phyloP scores from a whole-genome alignment of 2,329 filamentous ascomycete genomes.

The Tolypocladium sp. region DNA sequence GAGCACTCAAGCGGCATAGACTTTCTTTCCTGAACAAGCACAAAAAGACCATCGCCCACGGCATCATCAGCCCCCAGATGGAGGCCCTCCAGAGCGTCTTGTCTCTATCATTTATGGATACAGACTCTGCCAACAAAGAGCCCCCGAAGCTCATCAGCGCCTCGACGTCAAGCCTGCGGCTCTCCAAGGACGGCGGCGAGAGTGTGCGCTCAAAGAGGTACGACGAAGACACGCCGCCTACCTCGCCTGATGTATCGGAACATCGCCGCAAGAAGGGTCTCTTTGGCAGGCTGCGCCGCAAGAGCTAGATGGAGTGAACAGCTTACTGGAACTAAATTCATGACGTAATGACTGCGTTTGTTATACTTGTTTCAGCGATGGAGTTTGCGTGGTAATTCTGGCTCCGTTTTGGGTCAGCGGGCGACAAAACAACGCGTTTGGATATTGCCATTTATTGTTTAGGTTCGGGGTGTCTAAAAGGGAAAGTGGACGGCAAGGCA shows the following conservation, averaged over 20 bases:
- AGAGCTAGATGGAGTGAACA: neutral
- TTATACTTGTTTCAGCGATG: slow-evolving; percentile 9
- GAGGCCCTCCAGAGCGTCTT: slow-evolving; percentile 21
- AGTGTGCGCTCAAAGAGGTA: slow-evolving; percentile 19
- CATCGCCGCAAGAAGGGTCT: slow-evolving; percentile 16
- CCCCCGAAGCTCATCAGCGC: slow-evolving; percentile 12
- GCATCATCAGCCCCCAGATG: slow-evolving; percentile 29
- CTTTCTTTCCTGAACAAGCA: slow-evolving; percentile 38
- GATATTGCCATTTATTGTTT: neutral
- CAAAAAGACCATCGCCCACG: slow-evolving; percentile 37
- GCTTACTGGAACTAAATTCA: neutral
- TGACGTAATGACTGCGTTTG: slow-evolving; percentile 8
- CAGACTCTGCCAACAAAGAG: slow-evolving; percentile 12
- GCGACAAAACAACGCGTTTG: neutral
- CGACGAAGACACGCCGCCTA: slow-evolving; percentile 25
- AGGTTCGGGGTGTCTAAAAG: neutral
- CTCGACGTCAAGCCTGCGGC: slow-evolving; percentile 18
- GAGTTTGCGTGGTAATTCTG: slow-evolving; percentile 7
- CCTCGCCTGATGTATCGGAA: slow-evolving; percentile 22
- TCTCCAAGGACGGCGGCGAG: slow-evolving; percentile 28
- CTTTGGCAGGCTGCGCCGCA: slow-evolving; percentile 5
- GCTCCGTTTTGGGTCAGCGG: neutral
- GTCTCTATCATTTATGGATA: slow-evolving; percentile 20
- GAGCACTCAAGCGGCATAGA: slow-evolving; percentile 31
- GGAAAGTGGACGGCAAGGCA: neutral